Evolutionary conservation across 2,329 filamentous ascomycete species (phyloP).

Genomic region (Fusarium sp.): DNA sequence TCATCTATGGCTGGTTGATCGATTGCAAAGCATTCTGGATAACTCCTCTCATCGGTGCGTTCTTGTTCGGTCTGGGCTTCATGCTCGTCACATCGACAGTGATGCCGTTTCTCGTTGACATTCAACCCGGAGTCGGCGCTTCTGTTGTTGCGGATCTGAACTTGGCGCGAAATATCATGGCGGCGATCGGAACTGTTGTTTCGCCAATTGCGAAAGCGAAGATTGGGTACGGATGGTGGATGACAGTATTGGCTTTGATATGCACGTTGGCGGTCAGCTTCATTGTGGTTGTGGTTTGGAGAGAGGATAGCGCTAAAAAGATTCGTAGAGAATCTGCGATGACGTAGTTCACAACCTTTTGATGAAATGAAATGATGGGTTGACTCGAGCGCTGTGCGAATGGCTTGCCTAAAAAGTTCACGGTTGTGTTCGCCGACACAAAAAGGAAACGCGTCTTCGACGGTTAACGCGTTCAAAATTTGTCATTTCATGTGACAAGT

Average conservation of each 20-base stretch:
- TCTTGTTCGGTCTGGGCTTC: background rate
- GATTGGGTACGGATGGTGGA: constrained; percentile 4
- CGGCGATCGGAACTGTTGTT: background rate
- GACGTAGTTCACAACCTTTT: background rate
- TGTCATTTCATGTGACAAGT: too few relatives aligned
- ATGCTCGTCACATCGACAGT: background rate
- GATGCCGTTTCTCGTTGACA: constrained; percentile 6
- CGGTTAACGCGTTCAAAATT: background rate
- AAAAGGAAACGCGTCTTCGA: rapidly evolving
- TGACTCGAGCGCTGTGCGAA: too few relatives aligned
- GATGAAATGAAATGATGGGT: too few relatives aligned
- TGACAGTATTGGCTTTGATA: background rate
- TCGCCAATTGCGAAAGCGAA: background rate
- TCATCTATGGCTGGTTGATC: background rate
- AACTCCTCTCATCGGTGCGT: background rate
- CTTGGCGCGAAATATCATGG: background rate
- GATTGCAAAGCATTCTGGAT: constrained; percentile 1
- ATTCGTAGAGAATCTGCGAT: background rate
- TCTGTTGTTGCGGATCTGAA: constrained; percentile 9
- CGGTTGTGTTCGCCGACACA: rapidly evolving
- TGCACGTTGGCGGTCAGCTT: background rate
- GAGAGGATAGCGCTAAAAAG: background rate
- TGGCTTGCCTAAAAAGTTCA: too few relatives aligned
- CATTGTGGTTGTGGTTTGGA: background rate
- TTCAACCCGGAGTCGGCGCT: background rate